Percentiles rank a stretch among this genome's conserved stretches.
Evolutionary conservation across 139 green algal species (phyloP).

Genomic region (Prasinococcaceae sp.): DNA sequence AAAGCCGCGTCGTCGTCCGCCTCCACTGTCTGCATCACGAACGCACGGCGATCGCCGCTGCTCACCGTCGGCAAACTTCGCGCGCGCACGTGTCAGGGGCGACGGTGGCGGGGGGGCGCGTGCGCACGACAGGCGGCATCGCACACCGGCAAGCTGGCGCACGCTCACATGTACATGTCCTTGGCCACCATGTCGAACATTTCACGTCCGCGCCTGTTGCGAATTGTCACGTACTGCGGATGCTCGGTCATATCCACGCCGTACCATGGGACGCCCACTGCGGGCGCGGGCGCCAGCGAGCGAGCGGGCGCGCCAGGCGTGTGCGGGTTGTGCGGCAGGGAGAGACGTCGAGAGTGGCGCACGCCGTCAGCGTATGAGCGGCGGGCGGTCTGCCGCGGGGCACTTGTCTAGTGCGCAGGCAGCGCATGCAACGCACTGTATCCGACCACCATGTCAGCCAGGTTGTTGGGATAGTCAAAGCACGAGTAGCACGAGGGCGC

Average conservation of each 20-base stretch:
- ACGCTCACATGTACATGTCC: conserved; percentile 1
- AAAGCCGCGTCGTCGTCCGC: conserved; percentile 85
- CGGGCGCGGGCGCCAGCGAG: too few species aligned
- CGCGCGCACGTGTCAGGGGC: neutral
- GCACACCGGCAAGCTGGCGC: too few species aligned
- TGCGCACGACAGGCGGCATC: too few species aligned
- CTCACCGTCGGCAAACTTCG: conserved; percentile 9
- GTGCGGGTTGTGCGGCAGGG: too few species aligned
- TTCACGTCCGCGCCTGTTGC: conserved; percentile 62
- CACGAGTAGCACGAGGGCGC: conserved; percentile 82
- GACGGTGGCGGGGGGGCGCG: too few species aligned
- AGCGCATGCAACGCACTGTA: conserved; percentile 71
- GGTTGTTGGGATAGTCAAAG: conserved; percentile 93
- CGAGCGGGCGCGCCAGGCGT: too few species aligned
- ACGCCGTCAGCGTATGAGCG: too few species aligned
- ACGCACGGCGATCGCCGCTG: conserved; percentile 19
- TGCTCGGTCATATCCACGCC: conserved; percentile 66
- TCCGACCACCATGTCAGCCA: conserved; percentile 84
- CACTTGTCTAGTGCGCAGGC: too few species aligned
- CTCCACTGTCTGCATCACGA: conserved; percentile 84
- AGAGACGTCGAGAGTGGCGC: too few species aligned
- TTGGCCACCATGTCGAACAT: conserved; percentile 58
- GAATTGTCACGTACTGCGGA: conserved; percentile 80
- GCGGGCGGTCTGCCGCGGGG: too few species aligned
- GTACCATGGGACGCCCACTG: too few species aligned